Percentiles rank a stretch among this genome's conserved stretches.
Evolutionary conservation across 108 stramenopile genomes (phyloP).

Genomic region (Nitzschia putrida): DNA sequence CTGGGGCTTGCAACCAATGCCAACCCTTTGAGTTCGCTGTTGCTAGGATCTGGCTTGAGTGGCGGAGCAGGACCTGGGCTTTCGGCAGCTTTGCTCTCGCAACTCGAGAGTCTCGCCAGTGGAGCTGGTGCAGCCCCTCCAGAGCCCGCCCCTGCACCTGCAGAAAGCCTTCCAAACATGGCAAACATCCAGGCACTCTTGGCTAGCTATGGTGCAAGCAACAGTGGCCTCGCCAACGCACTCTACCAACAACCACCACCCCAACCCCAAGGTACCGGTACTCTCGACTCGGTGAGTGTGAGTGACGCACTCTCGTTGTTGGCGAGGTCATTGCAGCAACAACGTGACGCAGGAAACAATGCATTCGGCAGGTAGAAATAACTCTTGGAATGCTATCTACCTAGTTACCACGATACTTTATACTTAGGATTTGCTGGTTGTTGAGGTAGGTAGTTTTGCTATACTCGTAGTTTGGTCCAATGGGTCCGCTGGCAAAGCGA

Average conservation of each 20-base stretch:
- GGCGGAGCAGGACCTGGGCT: slow-evolving; percentile 1
- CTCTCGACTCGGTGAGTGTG: slow-evolving; percentile 11
- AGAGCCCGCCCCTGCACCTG: slow-evolving; percentile 1
- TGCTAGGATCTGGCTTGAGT: slow-evolving; percentile 5
- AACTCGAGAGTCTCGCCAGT: slow-evolving; percentile 12
- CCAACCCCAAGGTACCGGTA: not conserved
- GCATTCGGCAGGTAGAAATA: not conserved
- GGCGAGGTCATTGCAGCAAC: slow-evolving; percentile 16
- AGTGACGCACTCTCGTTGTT: slow-evolving; percentile 27
- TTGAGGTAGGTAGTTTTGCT: no score
- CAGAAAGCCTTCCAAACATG: slow-evolving; percentile 18
- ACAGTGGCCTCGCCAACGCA: slow-evolving; percentile 5
- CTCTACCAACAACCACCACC: slow-evolving; percentile 1
- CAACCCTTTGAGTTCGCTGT: slow-evolving; percentile 11
- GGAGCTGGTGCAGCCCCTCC: not conserved
- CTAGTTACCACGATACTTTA: no score
- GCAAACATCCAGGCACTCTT: slow-evolving; percentile 22
- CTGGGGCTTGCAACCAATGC: slow-evolving; percentile 16
- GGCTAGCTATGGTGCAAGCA: not conserved
- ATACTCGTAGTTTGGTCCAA: no score
- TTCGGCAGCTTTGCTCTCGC: slow-evolving; percentile 17
- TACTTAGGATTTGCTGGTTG: no score
- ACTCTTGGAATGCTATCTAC: not conserved
- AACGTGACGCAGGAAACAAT: slow-evolving; percentile 4
- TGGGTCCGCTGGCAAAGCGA: no score